These are phyloP conservation scores for Vitis hybrid DNA, from an alignment of 177 flowering plant genomes.

Conservation along the genomic window DNA sequence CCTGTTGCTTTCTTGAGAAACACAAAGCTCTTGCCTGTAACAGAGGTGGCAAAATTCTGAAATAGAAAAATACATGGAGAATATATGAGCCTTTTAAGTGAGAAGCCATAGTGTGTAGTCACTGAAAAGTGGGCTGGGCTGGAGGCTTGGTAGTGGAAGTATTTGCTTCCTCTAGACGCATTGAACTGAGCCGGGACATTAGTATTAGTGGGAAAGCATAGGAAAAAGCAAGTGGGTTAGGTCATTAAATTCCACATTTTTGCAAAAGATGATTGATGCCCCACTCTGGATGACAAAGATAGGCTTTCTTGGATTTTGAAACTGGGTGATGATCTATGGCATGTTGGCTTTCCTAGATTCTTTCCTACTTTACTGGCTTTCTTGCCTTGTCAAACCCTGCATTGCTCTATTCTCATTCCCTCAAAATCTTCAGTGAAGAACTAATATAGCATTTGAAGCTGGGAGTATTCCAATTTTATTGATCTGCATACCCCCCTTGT, in stretches of 20 bases:
- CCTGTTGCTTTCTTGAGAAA: background rate
- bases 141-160: too few relatives aligned
- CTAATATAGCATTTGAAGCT: too few relatives aligned
- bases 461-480: constrained; percentile 1
- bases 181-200: background rate
- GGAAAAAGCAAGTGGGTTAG: background rate
- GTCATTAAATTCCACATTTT: constrained; percentile 8
- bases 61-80: constrained; percentile 22
- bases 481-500: background rate
- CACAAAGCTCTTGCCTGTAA: constrained; percentile 1
- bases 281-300: constrained; percentile 28
- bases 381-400: background rate
- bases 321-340: background rate
- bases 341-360: constrained; percentile 25
- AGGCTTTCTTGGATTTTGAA: constrained; percentile 21
- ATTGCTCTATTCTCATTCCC: background rate
- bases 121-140: too few relatives aligned
- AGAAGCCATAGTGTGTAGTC: background rate
- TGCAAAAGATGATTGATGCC: constrained; percentile 10
- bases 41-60: background rate
- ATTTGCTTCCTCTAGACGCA: constrained; percentile 2
- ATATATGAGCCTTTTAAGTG: constrained; percentile 6
- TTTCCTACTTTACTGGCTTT: constrained; percentile 11
- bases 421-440: background rate
- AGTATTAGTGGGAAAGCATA: background rate